A percentile compares a stretch with the other conserved stretches of the same genome.
These are phyloP conservation scores for Nemania sp. DNA, from an alignment of 2,329 filamentous ascomycete species.

Conservation along the genomic window DNA sequence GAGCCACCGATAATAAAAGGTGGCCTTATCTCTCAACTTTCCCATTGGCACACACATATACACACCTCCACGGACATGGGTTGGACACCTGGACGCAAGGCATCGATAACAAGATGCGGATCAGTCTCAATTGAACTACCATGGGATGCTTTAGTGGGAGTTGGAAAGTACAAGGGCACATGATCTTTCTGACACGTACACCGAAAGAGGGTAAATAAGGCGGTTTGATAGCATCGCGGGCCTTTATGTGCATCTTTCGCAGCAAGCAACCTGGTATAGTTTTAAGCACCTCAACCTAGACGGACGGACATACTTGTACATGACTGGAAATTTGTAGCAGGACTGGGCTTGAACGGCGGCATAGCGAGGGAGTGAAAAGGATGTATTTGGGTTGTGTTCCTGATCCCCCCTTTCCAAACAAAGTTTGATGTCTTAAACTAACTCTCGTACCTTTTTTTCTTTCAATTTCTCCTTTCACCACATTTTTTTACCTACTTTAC, in stretches of 20 bases:
- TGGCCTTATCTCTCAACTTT: conserved; percentile 8
- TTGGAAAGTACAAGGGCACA: conserved; percentile 47
- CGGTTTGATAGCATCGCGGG: conserved; percentile 31
- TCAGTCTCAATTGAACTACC: conserved; percentile 34
- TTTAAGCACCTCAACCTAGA: conserved; percentile 37
- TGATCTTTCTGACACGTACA: conserved; percentile 36
- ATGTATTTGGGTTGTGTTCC: conserved; percentile 42
- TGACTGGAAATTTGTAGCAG: conserved; percentile 41
- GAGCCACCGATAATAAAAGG: conserved; percentile 43
- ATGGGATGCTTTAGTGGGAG: conserved; percentile 45
- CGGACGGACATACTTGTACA: conserved; percentile 40
- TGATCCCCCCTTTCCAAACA: conserved; percentile 23
- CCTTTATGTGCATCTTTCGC: conserved; percentile 34
- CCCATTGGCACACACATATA: conserved; percentile 36
- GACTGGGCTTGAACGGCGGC: conserved; percentile 40
- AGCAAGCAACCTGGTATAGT: conserved; percentile 38
- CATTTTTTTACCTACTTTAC: background rate
- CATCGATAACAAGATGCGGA: conserved; percentile 17
- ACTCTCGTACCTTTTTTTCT: conserved; percentile 34
- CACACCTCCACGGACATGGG: conserved; percentile 2
- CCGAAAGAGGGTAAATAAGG: conserved; percentile 27
- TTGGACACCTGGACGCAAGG: conserved; percentile 14
- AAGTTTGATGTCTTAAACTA: conserved; percentile 34
- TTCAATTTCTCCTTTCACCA: conserved; percentile 17
- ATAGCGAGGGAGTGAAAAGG: conserved; percentile 45